phyloP scores from a whole-genome alignment of 257 asterid genomes.

The Fraxinus cuspidata region DNA sequence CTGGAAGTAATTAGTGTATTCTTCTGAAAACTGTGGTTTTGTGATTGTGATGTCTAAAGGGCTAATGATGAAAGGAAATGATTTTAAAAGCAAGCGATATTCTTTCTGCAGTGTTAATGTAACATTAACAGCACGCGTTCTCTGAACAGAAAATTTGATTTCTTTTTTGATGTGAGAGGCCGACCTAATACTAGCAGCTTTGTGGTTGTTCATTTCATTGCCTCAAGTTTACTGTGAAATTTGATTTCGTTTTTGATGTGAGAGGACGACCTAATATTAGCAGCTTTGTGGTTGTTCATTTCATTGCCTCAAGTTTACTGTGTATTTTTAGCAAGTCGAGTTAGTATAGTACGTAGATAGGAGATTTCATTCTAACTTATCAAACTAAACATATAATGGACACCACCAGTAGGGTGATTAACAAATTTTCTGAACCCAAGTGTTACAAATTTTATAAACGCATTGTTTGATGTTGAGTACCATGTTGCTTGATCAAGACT shows the following conservation, averaged over 20 bases:
- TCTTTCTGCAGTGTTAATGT: neutral
- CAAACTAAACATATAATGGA: neutral
- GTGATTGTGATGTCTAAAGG: neutral
- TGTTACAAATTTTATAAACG: neutral
- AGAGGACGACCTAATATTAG: neutral
- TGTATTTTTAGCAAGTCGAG: neutral
- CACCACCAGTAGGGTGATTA: neutral
- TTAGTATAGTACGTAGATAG: neutral
- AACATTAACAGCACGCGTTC: neutral
- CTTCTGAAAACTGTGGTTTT: neutral
- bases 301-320: neutral
- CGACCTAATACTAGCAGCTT: neutral
- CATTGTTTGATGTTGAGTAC: constrained; percentile 21
- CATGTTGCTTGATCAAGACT: constrained; percentile 29
- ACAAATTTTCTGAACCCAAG: neutral
- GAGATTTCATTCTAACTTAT: neutral
- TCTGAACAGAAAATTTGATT: neutral
- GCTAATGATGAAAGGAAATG: neutral
- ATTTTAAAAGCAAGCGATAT: neutral
- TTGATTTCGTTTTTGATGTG: neutral
- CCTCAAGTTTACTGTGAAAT: neutral
- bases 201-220: neutral
- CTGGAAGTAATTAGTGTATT: neutral
- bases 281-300: neutral
- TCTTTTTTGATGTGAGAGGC: neutral